These are phyloP conservation scores for Neurospora sp. DNA, from an alignment of 2,329 filamentous ascomycete species.

Conservation along the genomic window DNA sequence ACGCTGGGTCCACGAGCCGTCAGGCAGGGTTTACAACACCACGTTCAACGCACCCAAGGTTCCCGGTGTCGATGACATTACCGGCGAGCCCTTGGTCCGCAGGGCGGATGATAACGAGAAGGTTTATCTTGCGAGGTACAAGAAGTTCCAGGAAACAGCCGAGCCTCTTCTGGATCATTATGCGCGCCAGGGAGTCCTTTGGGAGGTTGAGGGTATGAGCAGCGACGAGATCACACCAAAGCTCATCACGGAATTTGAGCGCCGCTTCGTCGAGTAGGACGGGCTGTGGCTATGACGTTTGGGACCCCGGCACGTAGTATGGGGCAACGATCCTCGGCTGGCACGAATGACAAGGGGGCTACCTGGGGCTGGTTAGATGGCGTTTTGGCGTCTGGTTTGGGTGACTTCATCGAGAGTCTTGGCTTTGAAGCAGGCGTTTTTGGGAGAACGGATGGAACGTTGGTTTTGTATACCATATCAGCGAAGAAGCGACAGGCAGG, in stretches of 20 bases:
- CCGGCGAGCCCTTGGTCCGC: slow-evolving; percentile 75
- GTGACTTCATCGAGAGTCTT: background rate
- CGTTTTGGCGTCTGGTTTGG: background rate
- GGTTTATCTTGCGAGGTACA: slow-evolving; percentile 70
- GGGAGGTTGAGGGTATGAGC: slow-evolving; percentile 77
- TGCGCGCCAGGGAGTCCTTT: slow-evolving; percentile 69
- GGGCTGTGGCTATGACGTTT: background rate
- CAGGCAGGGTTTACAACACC: slow-evolving; percentile 90
- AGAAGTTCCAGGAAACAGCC: slow-evolving; percentile 81
- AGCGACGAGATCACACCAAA: slow-evolving; percentile 95
- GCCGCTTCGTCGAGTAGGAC: slow-evolving; percentile 45
- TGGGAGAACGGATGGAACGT: background rate
- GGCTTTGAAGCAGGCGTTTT: background rate
- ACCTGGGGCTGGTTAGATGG: background rate
- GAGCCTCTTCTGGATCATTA: slow-evolving; percentile 83
- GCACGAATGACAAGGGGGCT: background rate
- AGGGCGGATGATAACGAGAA: slow-evolving; percentile 78
- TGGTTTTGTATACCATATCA: background rate
- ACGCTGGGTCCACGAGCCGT: slow-evolving; percentile 87
- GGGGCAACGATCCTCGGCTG: background rate
- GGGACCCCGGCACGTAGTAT: background rate
- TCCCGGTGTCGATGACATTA: slow-evolving; percentile 76
- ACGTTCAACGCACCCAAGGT: slow-evolving; percentile 81
- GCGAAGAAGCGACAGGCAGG: background rate
- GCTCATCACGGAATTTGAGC: slow-evolving; percentile 72